Conservation (phyloP, 2,329 filamentous ascomycete genomes). For the Penicillium italicum region DNA sequence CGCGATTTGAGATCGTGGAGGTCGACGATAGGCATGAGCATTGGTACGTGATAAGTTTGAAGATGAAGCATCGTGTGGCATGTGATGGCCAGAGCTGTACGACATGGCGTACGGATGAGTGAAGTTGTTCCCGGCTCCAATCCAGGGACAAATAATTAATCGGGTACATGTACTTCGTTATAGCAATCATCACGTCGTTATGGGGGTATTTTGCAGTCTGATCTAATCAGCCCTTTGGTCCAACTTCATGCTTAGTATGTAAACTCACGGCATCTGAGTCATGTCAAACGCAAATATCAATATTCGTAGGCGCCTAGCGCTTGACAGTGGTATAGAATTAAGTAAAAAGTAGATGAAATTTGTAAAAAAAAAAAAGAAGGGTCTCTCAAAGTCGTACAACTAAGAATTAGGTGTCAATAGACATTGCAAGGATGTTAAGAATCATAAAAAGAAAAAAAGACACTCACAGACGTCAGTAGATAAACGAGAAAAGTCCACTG, state of each 20-base stretch:
- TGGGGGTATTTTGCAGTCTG: not conserved
- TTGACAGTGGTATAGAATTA: slow-evolving; percentile 5
- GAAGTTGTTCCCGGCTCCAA: slow-evolving; percentile 25
- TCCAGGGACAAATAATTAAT: slow-evolving; percentile 26
- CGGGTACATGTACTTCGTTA: slow-evolving; percentile 20
- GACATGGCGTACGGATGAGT: slow-evolving; percentile 35
- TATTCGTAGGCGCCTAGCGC: not conserved
- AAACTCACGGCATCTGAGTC: slow-evolving; percentile 1
- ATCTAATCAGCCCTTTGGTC: not conserved
- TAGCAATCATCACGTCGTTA: slow-evolving; percentile 33
- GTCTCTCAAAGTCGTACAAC: slow-evolving; percentile 13
- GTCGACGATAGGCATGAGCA: slow-evolving; percentile 16
- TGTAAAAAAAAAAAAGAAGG: not conserved
- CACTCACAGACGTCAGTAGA: slow-evolving; percentile 16
- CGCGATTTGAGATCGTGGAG: slow-evolving; percentile 28
- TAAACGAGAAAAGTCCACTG: slow-evolving; percentile 21
- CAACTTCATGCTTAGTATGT: not conserved
- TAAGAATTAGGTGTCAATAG: slow-evolving; percentile 6
- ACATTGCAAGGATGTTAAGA: slow-evolving; percentile 10
- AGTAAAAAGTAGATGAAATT: not conserved
- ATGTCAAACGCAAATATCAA: slow-evolving; percentile 2
- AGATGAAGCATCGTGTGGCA: slow-evolving; percentile 26
- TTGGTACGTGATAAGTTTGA: slow-evolving; percentile 24
- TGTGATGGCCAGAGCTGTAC: slow-evolving; percentile 32
- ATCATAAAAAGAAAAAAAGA: slow-evolving; percentile 6